Base-by-base conservation (phyloP, 306 rosid genomes). In the Sphenostylis stenocarpa region DNA sequence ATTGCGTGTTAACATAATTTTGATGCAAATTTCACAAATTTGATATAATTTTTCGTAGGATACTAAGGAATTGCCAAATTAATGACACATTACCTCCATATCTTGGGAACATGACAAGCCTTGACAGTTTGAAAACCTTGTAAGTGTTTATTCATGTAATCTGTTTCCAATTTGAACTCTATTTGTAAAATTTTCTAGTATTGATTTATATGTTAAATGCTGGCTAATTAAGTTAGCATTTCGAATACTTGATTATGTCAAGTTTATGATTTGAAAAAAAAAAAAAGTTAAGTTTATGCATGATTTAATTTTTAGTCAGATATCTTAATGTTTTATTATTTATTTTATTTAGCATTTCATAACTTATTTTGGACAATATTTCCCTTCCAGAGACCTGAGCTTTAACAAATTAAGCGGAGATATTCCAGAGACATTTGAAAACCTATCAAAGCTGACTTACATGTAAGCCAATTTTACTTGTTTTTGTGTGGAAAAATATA, bases 341-440 rank as follows among this genome's bases (percentile, higher is more conserved):
- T 43, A 12, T 3, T 14, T 44, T 19, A 17, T 20, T 69, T 69
- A 11, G 10, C 23, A 47, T 39, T 72, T 23, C 3, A 13, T 5
- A 64, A 34, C 20, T 41, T 43, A 60, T 70, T 48, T 19, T 63
- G 58, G 9, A 20, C 17, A 21, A 33, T 26, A 24, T 34, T 60
- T 80, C 20, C 33, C 31, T 64, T 74, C 49, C 92, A 91, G 92
- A 62, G 97, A 91, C 77, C 85, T 91, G 41, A 89, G 97, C 78
- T 91, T 83, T 39, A 89, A 91, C 85, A 87, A 83, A 55, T 67
- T 89, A 65, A 51, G 58, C 0, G 96, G 90, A 24, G 21, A 2
- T 41, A 75, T 89, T 75, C 86, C 90, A 31, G 9, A n/a, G 72
- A 13, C 66, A 34, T 62, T 49, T 64, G 0, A 1, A 3, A 17